Base-by-base conservation (phyloP, 139 green algal genomes). In the Tetratostichococcus sp. region DNA sequence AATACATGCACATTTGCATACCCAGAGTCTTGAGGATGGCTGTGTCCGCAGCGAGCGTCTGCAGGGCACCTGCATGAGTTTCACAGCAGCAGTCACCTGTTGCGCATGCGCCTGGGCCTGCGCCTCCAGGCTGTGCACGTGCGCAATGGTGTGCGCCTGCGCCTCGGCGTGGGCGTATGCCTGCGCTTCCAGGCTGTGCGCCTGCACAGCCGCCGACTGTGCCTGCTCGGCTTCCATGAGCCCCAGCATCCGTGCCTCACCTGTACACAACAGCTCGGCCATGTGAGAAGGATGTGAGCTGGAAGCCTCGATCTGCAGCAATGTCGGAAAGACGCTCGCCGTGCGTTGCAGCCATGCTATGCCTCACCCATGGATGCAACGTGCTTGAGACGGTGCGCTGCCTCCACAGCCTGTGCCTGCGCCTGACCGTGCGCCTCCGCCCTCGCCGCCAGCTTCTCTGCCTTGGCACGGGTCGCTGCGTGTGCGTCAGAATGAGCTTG, bases 61-160 rank as follows among this genome's bases (percentile, higher is more conserved):
- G n/a, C n/a, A n/a, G n/a, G n/a, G n/a, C n/a, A n/a, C n/a, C n/a
- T n/a, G n/a, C n/a, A n/a, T n/a, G n/a, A n/a, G n/a, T n/a, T n/a
- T n/a, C n/a, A n/a, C n/a, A n/a, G n/a, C n/a, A n/a, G n/a, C n/a
- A n/a, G n/a, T n/a, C n/a, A n/a, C n/a, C n/a, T n/a, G 57, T 35
- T 91, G 86, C 62, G 82, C 70, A 66, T 92, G 86, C 34, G 87
- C 85, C 67, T 89, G 79, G 19, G 78, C 80, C 66, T 83, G 79
- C 3, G 77, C 80, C 31, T 78, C 78, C 4, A 82, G 75, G 26
- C 71, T 75, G 72, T 88, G 83, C 21, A 78, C 83, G 6, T 82
- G 77, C 5, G 79, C 80, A 3, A 57, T 57, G 4, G 73, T 62
- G 75, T 86, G 72, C 30, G 72, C 39, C 66, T 84, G 83, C n/a